phyloP scores from a whole-genome alignment of 495 filamentous ascomycete genomes.

The Penicillium taxi region DNA sequence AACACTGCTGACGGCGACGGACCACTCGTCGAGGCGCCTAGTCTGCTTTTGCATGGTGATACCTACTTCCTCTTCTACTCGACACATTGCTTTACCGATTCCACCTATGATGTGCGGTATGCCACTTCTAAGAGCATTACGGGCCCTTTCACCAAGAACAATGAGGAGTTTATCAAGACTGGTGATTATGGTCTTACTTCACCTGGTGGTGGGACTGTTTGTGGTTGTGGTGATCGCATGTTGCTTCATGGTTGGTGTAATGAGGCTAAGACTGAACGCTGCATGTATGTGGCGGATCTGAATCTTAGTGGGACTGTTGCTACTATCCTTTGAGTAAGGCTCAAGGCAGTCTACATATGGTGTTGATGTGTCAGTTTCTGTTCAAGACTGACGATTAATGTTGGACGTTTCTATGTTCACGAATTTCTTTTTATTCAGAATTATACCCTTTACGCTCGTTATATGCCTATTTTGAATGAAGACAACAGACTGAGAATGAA shows the following conservation, averaged over 20 bases:
- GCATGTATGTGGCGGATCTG: conserved; percentile 25
- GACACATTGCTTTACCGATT: conserved; percentile 46
- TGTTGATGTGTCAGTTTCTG: not conserved
- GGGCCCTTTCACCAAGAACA: conserved; percentile 41
- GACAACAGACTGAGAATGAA: too few relatives aligned
- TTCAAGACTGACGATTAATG: not conserved
- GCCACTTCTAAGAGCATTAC: conserved; percentile 38
- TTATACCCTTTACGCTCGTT: not conserved
- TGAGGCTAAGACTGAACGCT: conserved; percentile 21
- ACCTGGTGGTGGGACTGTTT: conserved; percentile 47
- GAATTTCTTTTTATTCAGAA: not conserved
- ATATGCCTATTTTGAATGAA: too few relatives aligned
- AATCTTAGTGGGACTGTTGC: conserved; percentile 21
- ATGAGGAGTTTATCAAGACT: conserved; percentile 29
- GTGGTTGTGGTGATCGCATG: conserved; percentile 36
- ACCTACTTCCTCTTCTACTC: conserved; percentile 57
- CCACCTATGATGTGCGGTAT: conserved; percentile 48
- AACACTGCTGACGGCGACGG: conserved; percentile 41
- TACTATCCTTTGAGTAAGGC: conserved; percentile 15
- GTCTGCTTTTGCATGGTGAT: conserved; percentile 36
- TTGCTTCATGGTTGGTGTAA: conserved; percentile 47
- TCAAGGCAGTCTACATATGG: too few relatives aligned
- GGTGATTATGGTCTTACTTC: conserved; percentile 35
- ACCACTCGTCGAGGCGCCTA: conserved; percentile 55
- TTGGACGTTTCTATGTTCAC: not conserved